Base-by-base conservation (phyloP, 768 basidiomycete genomes). In the Psilocybe sp. region DNA sequence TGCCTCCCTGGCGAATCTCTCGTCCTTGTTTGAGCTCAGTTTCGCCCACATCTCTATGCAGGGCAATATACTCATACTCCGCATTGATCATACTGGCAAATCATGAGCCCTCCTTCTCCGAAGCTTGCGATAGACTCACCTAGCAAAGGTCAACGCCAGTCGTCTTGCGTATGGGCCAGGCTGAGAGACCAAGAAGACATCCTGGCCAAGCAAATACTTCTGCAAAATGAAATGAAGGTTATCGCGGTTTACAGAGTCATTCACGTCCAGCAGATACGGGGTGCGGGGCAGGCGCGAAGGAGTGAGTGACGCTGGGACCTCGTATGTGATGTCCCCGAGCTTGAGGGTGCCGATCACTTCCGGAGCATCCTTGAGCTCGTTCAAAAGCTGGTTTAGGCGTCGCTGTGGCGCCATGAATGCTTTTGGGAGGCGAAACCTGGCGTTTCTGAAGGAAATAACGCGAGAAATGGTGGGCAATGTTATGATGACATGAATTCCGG, bases 1-100 rank as follows among this genome's bases (percentile, higher is more conserved):
- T 82, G 33, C 84, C 82, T 32, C 83, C 83, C 5, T 65, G 64
- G 34, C 79, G 67, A 36, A 87, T 85, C 60, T 85, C 84, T 46
- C 84, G 65, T 50, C 83, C 84, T 75, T 87, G 84, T 63, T 85
- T 87, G 47, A 87, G 65, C 56, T 87, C 84, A 4, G 84, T 85
- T 59, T 85, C 84, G n/a, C 84, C 84, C 6, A 85, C 79, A 60
- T 87, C 84, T 46, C 83, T 65, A 62, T 87, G 84, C 5, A 87
- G 63, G 2, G 82, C 77, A 50, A 87, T 79, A 53, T 84, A 80
- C 58, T 87, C 84, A 55, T 85, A 87, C 63, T 85, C 84, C 14
- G 79, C 64, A 59, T 87, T 87, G 41, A 85, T 79, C 40, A 84
- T 36, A 53, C 80, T 82, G 39, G 11, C 36, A 37, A 40, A 31